phyloP scores from a whole-genome alignment of 2,329 filamentous ascomycete species.

The Incumbomyces delicatus region DNA sequence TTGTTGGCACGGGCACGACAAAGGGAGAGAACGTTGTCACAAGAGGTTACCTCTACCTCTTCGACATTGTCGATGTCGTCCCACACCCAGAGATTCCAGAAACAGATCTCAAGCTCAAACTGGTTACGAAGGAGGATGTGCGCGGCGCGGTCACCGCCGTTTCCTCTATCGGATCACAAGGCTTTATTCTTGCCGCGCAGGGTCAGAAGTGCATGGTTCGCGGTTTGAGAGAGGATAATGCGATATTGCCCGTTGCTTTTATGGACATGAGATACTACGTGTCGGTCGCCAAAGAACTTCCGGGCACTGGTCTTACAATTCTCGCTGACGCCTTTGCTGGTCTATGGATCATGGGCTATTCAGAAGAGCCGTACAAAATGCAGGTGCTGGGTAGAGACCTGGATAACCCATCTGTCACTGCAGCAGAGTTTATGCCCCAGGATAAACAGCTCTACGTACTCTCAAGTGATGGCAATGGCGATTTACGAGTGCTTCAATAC shows the following conservation, averaged over 20 bases:
- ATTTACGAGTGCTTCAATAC: constrained; percentile 82
- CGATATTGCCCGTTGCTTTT: constrained; percentile 85
- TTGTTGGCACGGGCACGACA: constrained; percentile 75
- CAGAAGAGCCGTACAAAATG: constrained; percentile 94
- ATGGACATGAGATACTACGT: constrained; percentile 97
- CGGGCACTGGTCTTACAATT: constrained; percentile 72
- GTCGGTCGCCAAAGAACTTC: constrained; percentile 71
- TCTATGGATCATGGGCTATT: constrained; percentile 92
- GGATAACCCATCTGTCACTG: constrained; percentile 65
- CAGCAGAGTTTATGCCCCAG: constrained; percentile 72
- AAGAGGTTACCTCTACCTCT: constrained; percentile 76
- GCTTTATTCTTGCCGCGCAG: constrained; percentile 79
- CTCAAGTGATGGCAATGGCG: constrained; percentile 72
- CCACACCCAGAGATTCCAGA: constrained; percentile 78
- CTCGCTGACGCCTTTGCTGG: constrained; percentile 89
- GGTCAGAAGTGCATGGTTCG: constrained; percentile 97
- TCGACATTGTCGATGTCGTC: constrained; percentile 84
- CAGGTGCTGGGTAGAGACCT: constrained; percentile 82
- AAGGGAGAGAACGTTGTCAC: constrained; percentile 85
- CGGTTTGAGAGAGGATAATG: constrained; percentile 89
- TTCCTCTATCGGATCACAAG: constrained; percentile 75
- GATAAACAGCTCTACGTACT: constrained; percentile 67
- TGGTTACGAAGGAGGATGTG: constrained; percentile 81
- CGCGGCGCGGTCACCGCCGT: constrained; percentile 84
- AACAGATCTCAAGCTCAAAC: constrained; percentile 74